Evolutionary conservation across 2,329 filamentous ascomycete species (phyloP), one percentile per base, ranked within the genome.

Genomic region (Zymoseptoria ardabiliae): DNA sequence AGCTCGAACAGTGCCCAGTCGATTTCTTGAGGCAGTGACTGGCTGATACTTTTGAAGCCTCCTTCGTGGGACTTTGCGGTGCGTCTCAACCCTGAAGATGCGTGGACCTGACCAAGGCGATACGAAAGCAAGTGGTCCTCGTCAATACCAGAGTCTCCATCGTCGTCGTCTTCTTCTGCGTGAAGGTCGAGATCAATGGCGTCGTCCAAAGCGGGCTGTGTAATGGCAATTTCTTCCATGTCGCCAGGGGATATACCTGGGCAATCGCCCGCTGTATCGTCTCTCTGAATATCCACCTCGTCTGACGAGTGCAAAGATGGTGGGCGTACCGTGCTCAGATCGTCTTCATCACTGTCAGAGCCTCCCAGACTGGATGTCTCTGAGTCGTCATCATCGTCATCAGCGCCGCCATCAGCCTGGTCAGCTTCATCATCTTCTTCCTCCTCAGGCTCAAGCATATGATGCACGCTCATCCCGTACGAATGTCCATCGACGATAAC

Each of bases 401-500:
- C 76, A 55, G 72, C 69, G 50, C 72, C 73, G 45, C 70, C 71
- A n/a, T 74, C 69, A 17, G 75, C 72, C 1, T 73, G 71, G 17
- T 74, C 72, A 4, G 78, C 76, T 3, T 73, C 76, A 45, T 83
- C 81, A 50, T 82, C 80, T 51, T 78, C 67, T 10, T 82, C 79
- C 59, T 81, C 82, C 10, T 82, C 78, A 11, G 78, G 76, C 68
- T 97, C 93, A 2, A 97, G 83, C 85, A 97, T 93, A 73, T 97
- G 93, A 70, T 97, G 93, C 0, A 97, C 93, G 21, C 91, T 97
- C 90, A 97, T 94, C 11, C 93, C 93, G 69, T 91, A 94, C 0
- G 90, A 85, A 72, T 88, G 86, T 58, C 89, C 85, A 70, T 97
- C 91, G 1, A 97, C 85, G 30, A 94, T 77, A 49, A 97, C 85